These are phyloP conservation scores for Exophiala bonariae DNA, from an alignment of 2,329 filamentous ascomycete species.

Conservation along the genomic window DNA sequence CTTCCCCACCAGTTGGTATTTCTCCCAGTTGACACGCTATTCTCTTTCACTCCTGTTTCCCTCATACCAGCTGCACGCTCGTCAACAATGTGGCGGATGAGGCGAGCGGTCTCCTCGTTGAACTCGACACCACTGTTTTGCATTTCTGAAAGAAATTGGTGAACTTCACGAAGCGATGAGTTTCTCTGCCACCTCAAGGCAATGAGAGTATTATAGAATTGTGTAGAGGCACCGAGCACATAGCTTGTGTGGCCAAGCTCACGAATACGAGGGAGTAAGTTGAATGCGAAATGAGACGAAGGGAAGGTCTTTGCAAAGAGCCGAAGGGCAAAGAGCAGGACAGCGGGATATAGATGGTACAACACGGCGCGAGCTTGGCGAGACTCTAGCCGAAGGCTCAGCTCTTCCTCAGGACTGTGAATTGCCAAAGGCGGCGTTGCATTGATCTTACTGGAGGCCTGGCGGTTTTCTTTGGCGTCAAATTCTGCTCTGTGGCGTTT, in stretches of 20 bases:
- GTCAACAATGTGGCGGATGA: slow-evolving; percentile 18
- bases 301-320: slow-evolving; percentile 42
- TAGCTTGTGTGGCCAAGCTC: slow-evolving; percentile 42
- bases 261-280: slow-evolving; percentile 42
- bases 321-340: slow-evolving; percentile 41
- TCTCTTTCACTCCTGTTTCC: background rate
- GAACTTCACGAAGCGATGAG: slow-evolving; percentile 41
- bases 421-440: no score
- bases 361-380: slow-evolving; percentile 5
- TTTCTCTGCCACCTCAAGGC: slow-evolving; percentile 43
- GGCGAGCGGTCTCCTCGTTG: slow-evolving; percentile 34
- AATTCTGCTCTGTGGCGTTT: no score
- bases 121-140: slow-evolving; percentile 41
- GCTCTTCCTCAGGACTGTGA: no score
- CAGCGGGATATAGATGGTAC: slow-evolving; percentile 40
- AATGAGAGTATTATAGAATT: slow-evolving; percentile 47
- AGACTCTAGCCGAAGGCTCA: background rate
- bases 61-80: slow-evolving; percentile 16
- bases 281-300: slow-evolving; percentile 39
- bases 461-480: no score
- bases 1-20: slow-evolving; percentile 20
- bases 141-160: slow-evolving; percentile 45
- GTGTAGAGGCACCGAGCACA: slow-evolving; percentile 42
- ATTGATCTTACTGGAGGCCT: no score
- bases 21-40: slow-evolving; percentile 1